These are phyloP conservation scores for Miamiensis avidus DNA, from an alignment of 169 alveolate genomes.

Conservation along the genomic window DNA sequence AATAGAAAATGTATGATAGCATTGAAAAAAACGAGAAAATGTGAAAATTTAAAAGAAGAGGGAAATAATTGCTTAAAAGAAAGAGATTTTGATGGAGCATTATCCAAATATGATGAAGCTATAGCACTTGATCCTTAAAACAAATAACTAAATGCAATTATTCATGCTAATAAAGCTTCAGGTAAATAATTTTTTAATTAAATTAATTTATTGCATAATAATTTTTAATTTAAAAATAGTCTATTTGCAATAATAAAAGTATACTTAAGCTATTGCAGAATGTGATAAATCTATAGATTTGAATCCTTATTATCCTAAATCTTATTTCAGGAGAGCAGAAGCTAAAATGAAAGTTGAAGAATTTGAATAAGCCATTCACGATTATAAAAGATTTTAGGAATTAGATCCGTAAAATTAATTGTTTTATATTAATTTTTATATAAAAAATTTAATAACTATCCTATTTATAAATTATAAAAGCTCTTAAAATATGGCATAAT, in stretches of 20 bases:
- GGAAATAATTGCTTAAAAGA: constrained; percentile 62
- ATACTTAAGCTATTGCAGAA: constrained; percentile 70
- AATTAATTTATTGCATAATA: not conserved
- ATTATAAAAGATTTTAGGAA: constrained; percentile 65
- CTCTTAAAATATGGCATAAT: constrained; percentile 53
- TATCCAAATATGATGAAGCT: constrained; percentile 73
- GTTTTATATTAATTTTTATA: no score
- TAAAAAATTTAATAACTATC: no score
- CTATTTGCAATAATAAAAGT: constrained; percentile 51
- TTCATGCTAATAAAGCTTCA: constrained; percentile 71
- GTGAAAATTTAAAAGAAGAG: constrained; percentile 71
- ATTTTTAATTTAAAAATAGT: constrained; percentile 20
- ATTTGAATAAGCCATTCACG: constrained; percentile 76
- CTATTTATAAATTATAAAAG: not conserved
- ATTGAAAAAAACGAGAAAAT: constrained; percentile 36
- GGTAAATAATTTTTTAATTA: not conserved
- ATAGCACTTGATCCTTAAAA: constrained; percentile 71
- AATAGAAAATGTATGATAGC: constrained; percentile 59
- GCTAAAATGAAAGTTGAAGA: constrained; percentile 60
- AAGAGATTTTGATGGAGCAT: constrained; percentile 63
- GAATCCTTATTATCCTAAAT: constrained; percentile 73
- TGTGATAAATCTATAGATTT: constrained; percentile 62
- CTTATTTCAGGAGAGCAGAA: constrained; percentile 77
- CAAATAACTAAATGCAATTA: constrained; percentile 63
- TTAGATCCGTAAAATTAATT: constrained; percentile 50